phyloP scores from a whole-genome alignment of 768 basidiomycete genomes.

The Sporobolomyces pararoseus region DNA sequence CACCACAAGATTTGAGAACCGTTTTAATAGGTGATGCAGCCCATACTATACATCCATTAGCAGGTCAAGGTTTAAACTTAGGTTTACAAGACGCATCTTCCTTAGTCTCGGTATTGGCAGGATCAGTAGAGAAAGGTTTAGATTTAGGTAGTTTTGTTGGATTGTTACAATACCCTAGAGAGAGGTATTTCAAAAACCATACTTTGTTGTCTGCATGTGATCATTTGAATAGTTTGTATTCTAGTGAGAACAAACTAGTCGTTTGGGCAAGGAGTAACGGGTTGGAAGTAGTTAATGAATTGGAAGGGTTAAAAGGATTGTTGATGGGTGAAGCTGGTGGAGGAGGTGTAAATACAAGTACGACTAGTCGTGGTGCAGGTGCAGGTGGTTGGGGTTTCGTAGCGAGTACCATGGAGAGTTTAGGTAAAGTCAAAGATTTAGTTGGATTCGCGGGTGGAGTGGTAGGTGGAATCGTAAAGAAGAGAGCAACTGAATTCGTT shows the following conservation, averaged over 20 bases:
- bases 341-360: neutral
- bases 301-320: slow-evolving; percentile 73
- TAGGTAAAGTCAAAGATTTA: neutral
- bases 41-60: slow-evolving; percentile 88
- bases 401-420: slow-evolving; percentile 10
- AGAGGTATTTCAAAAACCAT: slow-evolving; percentile 83
- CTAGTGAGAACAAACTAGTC: neutral
- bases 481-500: slow-evolving; percentile 16
- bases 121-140: slow-evolving; percentile 61
- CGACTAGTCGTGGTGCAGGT: neutral
- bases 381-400: slow-evolving; percentile 11
- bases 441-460: neutral
- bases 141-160: slow-evolving; percentile 78
- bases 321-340: slow-evolving; percentile 79
- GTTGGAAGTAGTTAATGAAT: slow-evolving; percentile 83
- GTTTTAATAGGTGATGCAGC: slow-evolving; percentile 94
- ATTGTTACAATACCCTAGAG: slow-evolving; percentile 69
- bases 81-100: slow-evolving; percentile 81
- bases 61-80: slow-evolving; percentile 91
- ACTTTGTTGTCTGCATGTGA: slow-evolving; percentile 76
- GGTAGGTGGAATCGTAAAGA: neutral
- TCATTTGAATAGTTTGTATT: slow-evolving; percentile 82
- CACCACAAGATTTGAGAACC: slow-evolving; percentile 61
- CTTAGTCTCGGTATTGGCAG: slow-evolving; percentile 63
- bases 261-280: slow-evolving; percentile 87